Conservation (phyloP, 208 protist species). For the Sergeia podlipaevii region DNA sequence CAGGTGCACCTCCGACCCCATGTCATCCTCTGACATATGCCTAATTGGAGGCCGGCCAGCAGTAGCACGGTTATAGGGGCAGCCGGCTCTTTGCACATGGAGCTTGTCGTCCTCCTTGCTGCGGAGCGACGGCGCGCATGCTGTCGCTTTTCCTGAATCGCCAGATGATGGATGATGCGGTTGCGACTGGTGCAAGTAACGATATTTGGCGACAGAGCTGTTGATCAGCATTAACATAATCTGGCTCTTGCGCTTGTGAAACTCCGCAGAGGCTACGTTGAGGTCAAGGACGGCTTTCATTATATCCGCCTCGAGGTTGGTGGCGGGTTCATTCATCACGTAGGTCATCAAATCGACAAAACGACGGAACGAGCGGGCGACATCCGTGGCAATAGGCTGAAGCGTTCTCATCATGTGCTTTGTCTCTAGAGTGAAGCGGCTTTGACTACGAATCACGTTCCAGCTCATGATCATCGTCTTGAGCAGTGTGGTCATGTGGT, state of each 20-base stretch:
- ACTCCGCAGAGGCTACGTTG: constrained; percentile 43
- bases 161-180: neutral
- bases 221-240: constrained; percentile 79
- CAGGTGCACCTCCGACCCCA: too few species aligned
- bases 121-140: neutral
- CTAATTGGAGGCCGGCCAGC: too few species aligned
- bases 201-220: constrained; percentile 37
- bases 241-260: constrained; percentile 75
- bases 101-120: neutral
- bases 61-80: too few species aligned
- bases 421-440: constrained; percentile 34
- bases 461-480: constrained; percentile 85
- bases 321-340: constrained; percentile 53
- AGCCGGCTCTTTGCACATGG: neutral
- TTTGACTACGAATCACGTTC: constrained; percentile 75
- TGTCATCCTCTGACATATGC: too few species aligned
- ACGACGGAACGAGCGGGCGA: constrained; percentile 48
- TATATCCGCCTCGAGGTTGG: constrained; percentile 68
- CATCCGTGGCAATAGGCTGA: constrained; percentile 58
- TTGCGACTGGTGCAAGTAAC: constrained; percentile 6
- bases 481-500: constrained; percentile 74
- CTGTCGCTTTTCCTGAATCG: constrained; percentile 4
- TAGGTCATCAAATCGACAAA: constrained; percentile 68
- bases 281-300: constrained; percentile 71
- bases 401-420: constrained; percentile 56